phyloP scores from a whole-genome alignment of 108 stramenopile species.

The Conticribra weissflogii region DNA sequence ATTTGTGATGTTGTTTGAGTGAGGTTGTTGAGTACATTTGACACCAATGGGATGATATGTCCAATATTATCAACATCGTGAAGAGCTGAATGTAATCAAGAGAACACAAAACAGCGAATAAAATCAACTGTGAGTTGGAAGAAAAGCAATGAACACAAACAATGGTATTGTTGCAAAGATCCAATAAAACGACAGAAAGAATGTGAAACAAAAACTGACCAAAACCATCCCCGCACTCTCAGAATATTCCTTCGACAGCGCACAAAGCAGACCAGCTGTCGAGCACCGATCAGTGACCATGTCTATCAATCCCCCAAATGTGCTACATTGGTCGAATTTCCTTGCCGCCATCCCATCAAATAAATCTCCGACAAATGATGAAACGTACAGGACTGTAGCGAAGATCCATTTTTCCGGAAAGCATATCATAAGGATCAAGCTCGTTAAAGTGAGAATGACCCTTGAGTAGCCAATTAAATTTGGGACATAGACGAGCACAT shows the following conservation, averaged over 20 bases:
- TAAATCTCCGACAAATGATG: slow-evolving; percentile 93
- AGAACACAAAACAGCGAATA: not conserved
- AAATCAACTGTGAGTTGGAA: not conserved
- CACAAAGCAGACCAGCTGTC: slow-evolving; percentile 83
- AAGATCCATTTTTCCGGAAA: slow-evolving; percentile 53
- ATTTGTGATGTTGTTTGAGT: slow-evolving; percentile 90
- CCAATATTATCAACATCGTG: slow-evolving; percentile 66
- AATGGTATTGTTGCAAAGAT: too few relatives aligned
- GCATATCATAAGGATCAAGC: slow-evolving; percentile 73
- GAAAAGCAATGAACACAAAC: not conserved
- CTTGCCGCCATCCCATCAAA: slow-evolving; percentile 96
- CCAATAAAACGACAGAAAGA: too few relatives aligned
- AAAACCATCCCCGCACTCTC: slow-evolving; percentile 33
- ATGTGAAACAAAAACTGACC: slow-evolving; percentile 45
- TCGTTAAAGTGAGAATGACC: slow-evolving; percentile 58
- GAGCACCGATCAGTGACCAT: slow-evolving; percentile 98
- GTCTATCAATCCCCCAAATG: slow-evolving; percentile 92
- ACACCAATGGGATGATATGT: slow-evolving; percentile 93
- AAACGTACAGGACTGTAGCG: slow-evolving; percentile 80
- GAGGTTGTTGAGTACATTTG: slow-evolving; percentile 89
- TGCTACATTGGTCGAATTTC: slow-evolving; percentile 84
- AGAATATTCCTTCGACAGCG: slow-evolving; percentile 63
- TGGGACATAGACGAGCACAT: slow-evolving; percentile 89
- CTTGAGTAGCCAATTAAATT: slow-evolving; percentile 94
- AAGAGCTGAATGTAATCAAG: slow-evolving; percentile 37